Conservation (phyloP, 202 grass and related monocot genomes). For the Hordeum pubiflorum region DNA sequence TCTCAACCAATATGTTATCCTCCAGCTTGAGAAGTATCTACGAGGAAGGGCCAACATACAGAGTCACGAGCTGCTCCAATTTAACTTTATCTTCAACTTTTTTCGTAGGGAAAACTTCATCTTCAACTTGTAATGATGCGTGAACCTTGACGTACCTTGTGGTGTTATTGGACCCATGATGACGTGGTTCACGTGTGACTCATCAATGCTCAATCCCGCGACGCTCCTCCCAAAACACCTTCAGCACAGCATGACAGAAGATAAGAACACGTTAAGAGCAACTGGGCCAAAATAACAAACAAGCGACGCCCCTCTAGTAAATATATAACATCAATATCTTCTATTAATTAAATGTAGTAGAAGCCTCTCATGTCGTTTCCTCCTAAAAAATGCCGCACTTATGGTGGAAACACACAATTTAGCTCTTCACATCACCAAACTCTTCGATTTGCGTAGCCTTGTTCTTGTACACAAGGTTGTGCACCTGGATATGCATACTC, state of each 20-base stretch:
- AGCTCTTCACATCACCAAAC: too few species aligned
- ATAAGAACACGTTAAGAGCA: not conserved
- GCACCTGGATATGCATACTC: too few species aligned
- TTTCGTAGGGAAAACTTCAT: too few species aligned
- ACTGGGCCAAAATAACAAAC: constrained; percentile 26
- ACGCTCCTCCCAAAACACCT: constrained; percentile 49
- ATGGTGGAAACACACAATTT: too few species aligned
- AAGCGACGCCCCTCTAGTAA: not conserved
- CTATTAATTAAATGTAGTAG: too few species aligned
- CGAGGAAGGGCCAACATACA: constrained; percentile 16
- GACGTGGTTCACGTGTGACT: constrained; percentile 51
- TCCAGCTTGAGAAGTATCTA: constrained; percentile 77
- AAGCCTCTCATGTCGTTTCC: too few species aligned
- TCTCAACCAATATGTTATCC: constrained; percentile 81
- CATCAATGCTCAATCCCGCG: constrained; percentile 35
- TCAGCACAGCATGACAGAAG: constrained; percentile 33
- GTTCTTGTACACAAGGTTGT: too few species aligned
- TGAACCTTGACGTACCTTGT: constrained; percentile 35
- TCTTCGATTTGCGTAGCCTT: too few species aligned
- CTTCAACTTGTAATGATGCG: too few species aligned
- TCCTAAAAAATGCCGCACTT: too few species aligned
- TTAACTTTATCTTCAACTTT: not conserved
- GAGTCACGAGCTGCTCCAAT: not conserved
- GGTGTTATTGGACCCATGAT: constrained; percentile 57
- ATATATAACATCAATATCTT: too few species aligned